phyloP scores from a whole-genome alignment of 768 basidiomycete species.

The Cystofilobasidium macerans region DNA sequence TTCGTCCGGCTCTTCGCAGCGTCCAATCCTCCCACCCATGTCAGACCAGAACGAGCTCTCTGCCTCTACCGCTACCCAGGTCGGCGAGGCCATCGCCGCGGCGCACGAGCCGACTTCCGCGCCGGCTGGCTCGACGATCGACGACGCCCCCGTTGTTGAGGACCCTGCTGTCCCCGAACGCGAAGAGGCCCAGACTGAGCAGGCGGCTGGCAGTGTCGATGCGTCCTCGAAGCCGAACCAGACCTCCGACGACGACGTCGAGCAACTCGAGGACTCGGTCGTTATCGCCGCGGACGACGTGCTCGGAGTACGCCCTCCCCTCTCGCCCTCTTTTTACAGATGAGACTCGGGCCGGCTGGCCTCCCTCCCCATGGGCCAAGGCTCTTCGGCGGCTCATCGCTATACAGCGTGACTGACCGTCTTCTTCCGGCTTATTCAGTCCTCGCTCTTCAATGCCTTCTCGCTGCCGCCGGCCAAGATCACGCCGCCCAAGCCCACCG shows the following conservation, averaged over 20 bases:
- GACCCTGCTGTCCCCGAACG: background rate
- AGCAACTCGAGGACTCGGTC: background rate
- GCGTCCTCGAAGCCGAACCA: background rate
- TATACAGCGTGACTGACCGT: background rate
- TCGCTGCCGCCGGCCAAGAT: constrained; percentile 11
- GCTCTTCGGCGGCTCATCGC: no score
- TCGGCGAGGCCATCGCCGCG: background rate
- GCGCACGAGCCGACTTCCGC: background rate
- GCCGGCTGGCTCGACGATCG: background rate
- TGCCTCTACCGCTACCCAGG: background rate
- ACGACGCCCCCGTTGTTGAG: background rate
- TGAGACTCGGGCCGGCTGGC: no score
- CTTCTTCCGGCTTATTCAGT: background rate
- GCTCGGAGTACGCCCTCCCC: background rate
- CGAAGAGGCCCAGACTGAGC: background rate
- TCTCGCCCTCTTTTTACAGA: background rate
- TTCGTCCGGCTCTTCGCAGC: no score
- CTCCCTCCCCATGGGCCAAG: background rate
- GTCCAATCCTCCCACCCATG: no score
- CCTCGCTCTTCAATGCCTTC: constrained; percentile 17
- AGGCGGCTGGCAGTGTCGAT: background rate
- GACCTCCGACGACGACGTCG: background rate
- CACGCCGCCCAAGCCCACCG: background rate
- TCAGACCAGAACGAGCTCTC: no score
- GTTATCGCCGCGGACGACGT: background rate